Evolutionary conservation across 148 eudicot genomes (phyloP), one percentile per base, ranked within the genome.

Genomic region (Linanthus parryae): DNA sequence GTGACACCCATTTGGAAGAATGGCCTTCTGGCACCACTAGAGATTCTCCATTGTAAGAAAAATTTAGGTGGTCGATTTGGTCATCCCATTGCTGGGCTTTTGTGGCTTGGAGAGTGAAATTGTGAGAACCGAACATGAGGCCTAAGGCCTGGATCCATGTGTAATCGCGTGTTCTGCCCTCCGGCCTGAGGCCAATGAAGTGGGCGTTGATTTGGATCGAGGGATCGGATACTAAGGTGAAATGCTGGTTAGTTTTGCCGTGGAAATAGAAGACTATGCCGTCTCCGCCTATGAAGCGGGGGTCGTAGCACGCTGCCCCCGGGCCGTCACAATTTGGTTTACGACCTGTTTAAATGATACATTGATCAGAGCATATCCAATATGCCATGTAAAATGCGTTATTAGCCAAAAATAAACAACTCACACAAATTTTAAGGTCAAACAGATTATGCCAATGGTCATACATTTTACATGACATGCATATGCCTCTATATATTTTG

Each of bases 61-160:
- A 73, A n/a, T 67, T 79, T 26, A 85, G 63, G 44, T 76, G 85
- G 53, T 85, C 85, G 44, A 42, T 46, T 31, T 64, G 41, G 12
- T 59, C 61, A 34, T 85, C 73, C 88, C 95, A 81, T 37, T 47
- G 40, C 30, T 72, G 55, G 27, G 85, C 68, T 15, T 52, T 66
- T n/a, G 70, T 75, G 37, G 88, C 88, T 25, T 73, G 83, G 2
- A 85, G 58, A 20, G 79, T 61, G 71, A 81, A 47, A 5, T 28
- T 66, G 73, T 81, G 85, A 25, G 78, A 56, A 48, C 65, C 57
- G 31, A 76, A 73, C 35, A 74, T 61, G 63, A 85, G 17, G 7
- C 88, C 85, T 1, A 85, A 57, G 54, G 89, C 83, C 72, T 85
- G 83, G 60, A 82, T 76, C 89, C 88, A 82, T 2, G 85, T 85